These are phyloP conservation scores for Bromus sterilis DNA, from an alignment of 176 grass and related monocot genomes.

Conservation along the genomic window DNA sequence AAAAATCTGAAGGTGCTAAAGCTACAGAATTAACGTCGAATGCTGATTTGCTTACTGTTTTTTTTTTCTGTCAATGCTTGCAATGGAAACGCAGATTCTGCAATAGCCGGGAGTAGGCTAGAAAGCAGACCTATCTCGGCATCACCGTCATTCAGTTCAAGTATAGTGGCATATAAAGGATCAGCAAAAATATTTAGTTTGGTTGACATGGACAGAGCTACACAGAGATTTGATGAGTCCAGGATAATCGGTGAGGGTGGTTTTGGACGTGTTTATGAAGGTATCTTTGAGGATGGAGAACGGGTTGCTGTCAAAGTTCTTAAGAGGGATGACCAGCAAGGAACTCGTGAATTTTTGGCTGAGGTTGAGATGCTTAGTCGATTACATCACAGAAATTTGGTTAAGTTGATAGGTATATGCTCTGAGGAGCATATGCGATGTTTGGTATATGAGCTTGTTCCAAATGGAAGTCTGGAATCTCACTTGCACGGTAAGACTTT, in stretches of 20 bases:
- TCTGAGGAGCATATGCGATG: conserved; percentile 66
- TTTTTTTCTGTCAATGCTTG: background rate
- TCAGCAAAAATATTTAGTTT: conserved; percentile 74
- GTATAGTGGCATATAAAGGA: conserved; percentile 76
- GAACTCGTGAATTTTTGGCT: conserved; percentile 82
- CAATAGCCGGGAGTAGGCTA: conserved; percentile 13
- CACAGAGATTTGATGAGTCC: conserved; percentile 65
- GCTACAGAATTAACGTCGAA: background rate
- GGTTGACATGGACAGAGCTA: conserved; percentile 84
- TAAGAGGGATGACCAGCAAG: conserved; percentile 88
- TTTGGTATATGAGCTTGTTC: conserved; percentile 93
- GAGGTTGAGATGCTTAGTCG: conserved; percentile 99
- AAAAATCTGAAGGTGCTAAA: conserved; percentile 1
- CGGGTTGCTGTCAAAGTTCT: conserved; percentile 80
- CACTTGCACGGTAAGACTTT: conserved; percentile 75
- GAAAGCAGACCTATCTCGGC: conserved; percentile 59
- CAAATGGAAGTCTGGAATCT: conserved; percentile 87
- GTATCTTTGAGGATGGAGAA: conserved; percentile 60
- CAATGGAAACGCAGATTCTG: conserved; percentile 41
- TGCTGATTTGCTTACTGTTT: background rate
- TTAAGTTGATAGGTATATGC: conserved; percentile 96
- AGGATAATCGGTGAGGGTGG: conserved; percentile 97
- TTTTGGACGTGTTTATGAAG: conserved; percentile 95
- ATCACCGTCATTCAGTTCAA: conserved; percentile 75
- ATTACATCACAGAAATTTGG: conserved; percentile 94